Conservation (phyloP, 2,329 filamentous ascomycete species). For the Rhexocercosporidium sp. region DNA sequence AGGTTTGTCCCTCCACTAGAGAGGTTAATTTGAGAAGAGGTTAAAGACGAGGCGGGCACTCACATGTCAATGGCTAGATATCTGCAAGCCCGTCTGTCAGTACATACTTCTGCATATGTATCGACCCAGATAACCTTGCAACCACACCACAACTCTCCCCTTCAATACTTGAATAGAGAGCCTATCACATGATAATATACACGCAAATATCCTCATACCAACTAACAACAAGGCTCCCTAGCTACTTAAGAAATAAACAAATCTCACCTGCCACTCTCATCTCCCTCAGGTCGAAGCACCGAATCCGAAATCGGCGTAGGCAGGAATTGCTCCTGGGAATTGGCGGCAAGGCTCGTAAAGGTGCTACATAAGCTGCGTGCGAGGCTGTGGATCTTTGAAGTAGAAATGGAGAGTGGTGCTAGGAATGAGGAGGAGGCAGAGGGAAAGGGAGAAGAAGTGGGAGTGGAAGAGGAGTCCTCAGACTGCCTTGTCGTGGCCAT, state of each 20-base stretch:
- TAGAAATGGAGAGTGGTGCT: constrained; percentile 55
- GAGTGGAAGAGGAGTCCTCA: constrained; percentile 44
- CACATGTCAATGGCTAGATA: constrained; percentile 71
- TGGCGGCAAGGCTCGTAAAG: constrained; percentile 56
- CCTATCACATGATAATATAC: constrained; percentile 13
- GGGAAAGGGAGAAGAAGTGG: too few relatives aligned
- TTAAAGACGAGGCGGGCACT: constrained; percentile 40
- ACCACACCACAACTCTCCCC: background rate
- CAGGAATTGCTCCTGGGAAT: constrained; percentile 61
- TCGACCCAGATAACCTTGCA: background rate
- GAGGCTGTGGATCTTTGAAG: constrained; percentile 51
- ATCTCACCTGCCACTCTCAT: constrained; percentile 54
- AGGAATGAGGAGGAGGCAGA: constrained; percentile 49
- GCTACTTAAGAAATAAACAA: background rate
- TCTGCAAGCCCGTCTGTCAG: constrained; percentile 45
- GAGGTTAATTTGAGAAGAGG: constrained; percentile 39
- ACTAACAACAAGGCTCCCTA: background rate
- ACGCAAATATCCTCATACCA: background rate
- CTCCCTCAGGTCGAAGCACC: constrained; percentile 56
- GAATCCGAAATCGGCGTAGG: constrained; percentile 66
- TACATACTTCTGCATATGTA: background rate
- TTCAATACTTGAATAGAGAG: constrained; percentile 3
- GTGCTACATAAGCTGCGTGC: constrained; percentile 53
- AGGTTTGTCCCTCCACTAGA: constrained; percentile 70
- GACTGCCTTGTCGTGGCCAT: constrained; percentile 28